Base-by-base conservation (phyloP, 192 early-diverging fungal species). In the Entophlyctis luteolus region DNA sequence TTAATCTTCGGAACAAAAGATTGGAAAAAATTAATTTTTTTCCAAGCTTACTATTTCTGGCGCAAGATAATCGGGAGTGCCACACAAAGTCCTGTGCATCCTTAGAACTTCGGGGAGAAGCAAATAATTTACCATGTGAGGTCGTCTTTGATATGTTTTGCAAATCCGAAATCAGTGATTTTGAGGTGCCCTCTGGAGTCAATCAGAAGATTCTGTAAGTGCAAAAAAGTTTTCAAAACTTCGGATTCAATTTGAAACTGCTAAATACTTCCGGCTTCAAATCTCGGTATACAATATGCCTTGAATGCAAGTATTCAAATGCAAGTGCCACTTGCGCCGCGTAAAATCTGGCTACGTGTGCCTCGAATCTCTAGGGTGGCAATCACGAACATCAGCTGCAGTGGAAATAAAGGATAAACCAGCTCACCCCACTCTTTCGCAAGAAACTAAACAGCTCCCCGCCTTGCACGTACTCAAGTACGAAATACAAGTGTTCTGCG, bases 391-490 rank as follows among this genome's bases (percentile, higher is more conserved):
- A n/a, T n/a, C n/a, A n/a, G n/a, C n/a, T n/a, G n/a, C n/a, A n/a
- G n/a, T n/a, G n/a, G n/a, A n/a, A n/a, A n/a, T n/a, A n/a, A n/a
- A 25, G 22, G 39, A 66, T n/a, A n/a, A n/a, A n/a, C n/a, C n/a
- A n/a, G n/a, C 63, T 27, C 22, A 66, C 78, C 79, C 91, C 62
- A 20, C 57, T 18, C 69, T 87, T 89, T 70, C 92, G 68, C 58
- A 96, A 72, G 39, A 90, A 89, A 20, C 85, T 88, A 65, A 96
- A 96, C 62, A 96, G 80, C 83, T 96, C 94, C 58, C 94, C 94
- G 65, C 94, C 94, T 28, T 87, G 87, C 18, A 95, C 88, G 77
- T 93, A 96, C 71, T 96, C 94, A 83, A 94, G 84, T 16, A 94
- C 90, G 72, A 96, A 89, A 73, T 94, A 95, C 71, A 94, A 75